Evolutionary conservation across 768 basidiomycete species (phyloP).

Genomic region (Auriscalpium orientale): DNA sequence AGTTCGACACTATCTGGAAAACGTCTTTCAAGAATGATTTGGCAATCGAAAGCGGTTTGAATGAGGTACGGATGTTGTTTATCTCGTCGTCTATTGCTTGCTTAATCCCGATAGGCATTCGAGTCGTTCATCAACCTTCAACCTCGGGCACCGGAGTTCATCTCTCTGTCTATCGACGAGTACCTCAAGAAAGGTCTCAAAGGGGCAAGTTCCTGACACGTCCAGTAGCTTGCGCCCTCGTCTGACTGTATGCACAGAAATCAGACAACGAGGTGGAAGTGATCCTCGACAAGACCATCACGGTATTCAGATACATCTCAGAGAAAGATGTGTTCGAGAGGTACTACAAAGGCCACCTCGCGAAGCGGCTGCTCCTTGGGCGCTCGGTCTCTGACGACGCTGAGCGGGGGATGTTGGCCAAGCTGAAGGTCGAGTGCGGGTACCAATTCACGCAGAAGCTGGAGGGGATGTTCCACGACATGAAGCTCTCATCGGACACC

Average conservation of each 20-base stretch:
- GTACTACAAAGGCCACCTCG: constrained; percentile 95
- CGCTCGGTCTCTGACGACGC: constrained; percentile 96
- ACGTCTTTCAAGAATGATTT: constrained; percentile 65
- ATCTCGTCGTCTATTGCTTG: neutral
- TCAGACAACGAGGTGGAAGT: constrained; percentile 84
- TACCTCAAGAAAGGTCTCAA: constrained; percentile 91
- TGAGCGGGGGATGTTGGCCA: constrained; percentile 93
- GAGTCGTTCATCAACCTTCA: constrained; percentile 86
- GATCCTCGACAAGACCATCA: constrained; percentile 92
- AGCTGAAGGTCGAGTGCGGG: constrained; percentile 94
- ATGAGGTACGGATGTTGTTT: constrained; percentile 50
- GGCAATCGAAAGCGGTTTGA: constrained; percentile 71
- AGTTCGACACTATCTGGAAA: constrained; percentile 71
- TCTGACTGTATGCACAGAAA: constrained; percentile 53
- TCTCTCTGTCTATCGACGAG: constrained; percentile 95
- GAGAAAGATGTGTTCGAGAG: constrained; percentile 98
- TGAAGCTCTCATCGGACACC: constrained; percentile 80
- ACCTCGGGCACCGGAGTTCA: constrained; percentile 83
- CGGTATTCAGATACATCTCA: constrained; percentile 85
- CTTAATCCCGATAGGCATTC: constrained; percentile 59
- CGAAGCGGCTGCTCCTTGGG: constrained; percentile 79
- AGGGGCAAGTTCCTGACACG: constrained; percentile 51
- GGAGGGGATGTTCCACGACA: constrained; percentile 98
- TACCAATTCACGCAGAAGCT: constrained; percentile 96
- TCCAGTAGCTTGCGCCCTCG: neutral